These are phyloP conservation scores for Chlorella sp. DNA, from an alignment of 139 green algal genomes.

Conservation along the genomic window DNA sequence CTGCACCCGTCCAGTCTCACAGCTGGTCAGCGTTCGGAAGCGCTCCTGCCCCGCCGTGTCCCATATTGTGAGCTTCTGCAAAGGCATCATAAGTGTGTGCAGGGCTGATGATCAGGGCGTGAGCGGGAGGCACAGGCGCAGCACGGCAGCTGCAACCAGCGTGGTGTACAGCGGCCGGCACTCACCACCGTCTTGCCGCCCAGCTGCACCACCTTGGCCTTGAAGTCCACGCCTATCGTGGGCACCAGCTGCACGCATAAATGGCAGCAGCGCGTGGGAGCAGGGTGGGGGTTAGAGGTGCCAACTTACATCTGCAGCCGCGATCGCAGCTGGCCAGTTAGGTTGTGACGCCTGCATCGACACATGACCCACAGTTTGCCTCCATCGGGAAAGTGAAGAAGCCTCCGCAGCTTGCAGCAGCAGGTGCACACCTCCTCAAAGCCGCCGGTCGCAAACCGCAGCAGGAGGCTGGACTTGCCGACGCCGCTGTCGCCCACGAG, in stretches of 20 bases:
- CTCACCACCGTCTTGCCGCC: constrained; percentile 61
- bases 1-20: constrained; percentile 11
- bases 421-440: constrained; percentile 78
- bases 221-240: constrained; percentile 90
- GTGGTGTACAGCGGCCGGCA: too few species aligned
- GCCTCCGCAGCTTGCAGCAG: too few species aligned
- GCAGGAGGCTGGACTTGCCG: constrained; percentile 90
- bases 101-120: neutral
- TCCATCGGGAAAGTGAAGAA: too few species aligned
- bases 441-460: constrained; percentile 84
- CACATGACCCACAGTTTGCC: too few species aligned
- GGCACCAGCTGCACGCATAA: neutral
- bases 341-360: too few species aligned
- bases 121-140: too few species aligned
- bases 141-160: neutral
- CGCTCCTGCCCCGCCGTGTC: constrained; percentile 92
- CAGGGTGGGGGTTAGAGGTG: too few species aligned
- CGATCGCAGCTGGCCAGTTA: too few species aligned
- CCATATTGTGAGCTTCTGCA: constrained; percentile 91
- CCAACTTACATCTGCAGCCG: too few species aligned
- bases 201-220: constrained; percentile 88
- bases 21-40: constrained; percentile 96
- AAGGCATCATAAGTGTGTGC: neutral
- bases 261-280: neutral
- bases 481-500: constrained; percentile 92